phyloP scores from a whole-genome alignment of 805 yeast genomes.

The Yarrowia sp. region DNA sequence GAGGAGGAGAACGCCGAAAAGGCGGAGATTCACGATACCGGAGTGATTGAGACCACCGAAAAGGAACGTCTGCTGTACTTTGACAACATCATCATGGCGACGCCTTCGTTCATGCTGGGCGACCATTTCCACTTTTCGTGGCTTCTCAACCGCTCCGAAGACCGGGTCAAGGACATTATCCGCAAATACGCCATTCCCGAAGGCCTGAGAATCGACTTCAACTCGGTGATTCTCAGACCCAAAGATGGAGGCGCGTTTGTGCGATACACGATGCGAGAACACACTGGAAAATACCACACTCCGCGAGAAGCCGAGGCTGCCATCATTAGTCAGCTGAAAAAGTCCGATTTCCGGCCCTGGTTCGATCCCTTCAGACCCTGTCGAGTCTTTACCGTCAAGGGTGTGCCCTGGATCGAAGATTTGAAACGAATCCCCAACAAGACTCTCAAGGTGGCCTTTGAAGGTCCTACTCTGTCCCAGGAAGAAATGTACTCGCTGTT shows the following conservation, averaged over 20 bases:
- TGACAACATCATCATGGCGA: constrained; percentile 54
- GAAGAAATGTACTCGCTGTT: constrained; percentile 82
- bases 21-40: constrained; percentile 42
- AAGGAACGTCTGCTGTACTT: constrained; percentile 56
- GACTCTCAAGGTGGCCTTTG: constrained; percentile 69
- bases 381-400: constrained; percentile 78
- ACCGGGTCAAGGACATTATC: constrained; percentile 41
- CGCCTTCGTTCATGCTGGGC: constrained; percentile 22
- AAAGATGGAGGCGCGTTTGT: constrained; percentile 97
- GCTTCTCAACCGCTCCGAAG: constrained; percentile 32
- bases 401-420: constrained; percentile 97
- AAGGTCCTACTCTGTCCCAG: constrained; percentile 77
- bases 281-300: constrained; percentile 46
- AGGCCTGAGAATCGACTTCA: constrained; percentile 53
- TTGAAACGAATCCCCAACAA: constrained; percentile 76
- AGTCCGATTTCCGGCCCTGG: constrained; percentile 46
- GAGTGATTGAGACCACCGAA: constrained; percentile 44
- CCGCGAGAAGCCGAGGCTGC: constrained; percentile 61
- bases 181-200: constrained; percentile 44
- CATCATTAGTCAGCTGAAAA: constrained; percentile 55
- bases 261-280: constrained; percentile 67
- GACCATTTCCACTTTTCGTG: constrained; percentile 25
- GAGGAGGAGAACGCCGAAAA: constrained; percentile 39
- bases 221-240: constrained; percentile 69
- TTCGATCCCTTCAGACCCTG: constrained; percentile 56